A percentile compares a stretch with the other conserved stretches of the same genome.
Evolutionary conservation across 2,329 filamentous ascomycete genomes (phyloP).

Genomic region (Trichoderma atrobrunneum): DNA sequence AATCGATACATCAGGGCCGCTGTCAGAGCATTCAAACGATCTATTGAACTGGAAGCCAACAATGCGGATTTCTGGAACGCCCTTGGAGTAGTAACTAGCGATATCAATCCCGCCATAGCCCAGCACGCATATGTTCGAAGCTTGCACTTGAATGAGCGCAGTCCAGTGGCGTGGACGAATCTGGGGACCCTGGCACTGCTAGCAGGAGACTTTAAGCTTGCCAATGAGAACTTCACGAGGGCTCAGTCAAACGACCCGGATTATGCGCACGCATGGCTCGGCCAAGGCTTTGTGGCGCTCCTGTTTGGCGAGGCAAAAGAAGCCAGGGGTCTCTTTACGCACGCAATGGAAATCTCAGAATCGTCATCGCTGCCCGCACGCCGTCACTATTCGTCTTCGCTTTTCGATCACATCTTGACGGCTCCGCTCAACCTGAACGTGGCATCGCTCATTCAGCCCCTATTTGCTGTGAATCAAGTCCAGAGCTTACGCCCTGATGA

Average conservation of each 20-base stretch:
- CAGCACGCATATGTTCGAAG: constrained; percentile 93
- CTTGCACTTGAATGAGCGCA: constrained; percentile 87
- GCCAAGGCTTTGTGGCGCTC: constrained; percentile 82
- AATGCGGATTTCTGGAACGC: constrained; percentile 98
- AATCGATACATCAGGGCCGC: constrained; percentile 74
- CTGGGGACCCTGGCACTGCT: constrained; percentile 81
- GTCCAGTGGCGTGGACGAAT: constrained; percentile 84
- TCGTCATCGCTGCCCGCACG: constrained; percentile 71
- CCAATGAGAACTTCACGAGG: constrained; percentile 83
- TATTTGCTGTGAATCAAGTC: constrained; percentile 85
- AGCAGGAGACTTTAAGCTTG: constrained; percentile 79
- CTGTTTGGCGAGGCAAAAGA: constrained; percentile 71
- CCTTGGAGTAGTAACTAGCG: constrained; percentile 84
- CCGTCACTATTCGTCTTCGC: constrained; percentile 73
- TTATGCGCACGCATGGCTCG: constrained; percentile 89
- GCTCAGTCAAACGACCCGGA: constrained; percentile 94
- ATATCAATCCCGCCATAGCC: constrained; percentile 79
- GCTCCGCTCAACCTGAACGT: constrained; percentile 50
- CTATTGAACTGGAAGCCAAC: constrained; percentile 91
- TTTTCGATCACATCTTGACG: constrained; percentile 76
- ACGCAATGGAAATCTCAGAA: constrained; percentile 89
- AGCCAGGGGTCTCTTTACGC: constrained; percentile 81
- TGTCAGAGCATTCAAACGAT: constrained; percentile 87
- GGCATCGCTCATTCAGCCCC: constrained; percentile 72
- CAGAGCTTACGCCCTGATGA: constrained; percentile 68